These are phyloP conservation scores for Diaporthe aspalathi DNA, from an alignment of 2,329 filamentous ascomycete genomes.

Conservation along the genomic window DNA sequence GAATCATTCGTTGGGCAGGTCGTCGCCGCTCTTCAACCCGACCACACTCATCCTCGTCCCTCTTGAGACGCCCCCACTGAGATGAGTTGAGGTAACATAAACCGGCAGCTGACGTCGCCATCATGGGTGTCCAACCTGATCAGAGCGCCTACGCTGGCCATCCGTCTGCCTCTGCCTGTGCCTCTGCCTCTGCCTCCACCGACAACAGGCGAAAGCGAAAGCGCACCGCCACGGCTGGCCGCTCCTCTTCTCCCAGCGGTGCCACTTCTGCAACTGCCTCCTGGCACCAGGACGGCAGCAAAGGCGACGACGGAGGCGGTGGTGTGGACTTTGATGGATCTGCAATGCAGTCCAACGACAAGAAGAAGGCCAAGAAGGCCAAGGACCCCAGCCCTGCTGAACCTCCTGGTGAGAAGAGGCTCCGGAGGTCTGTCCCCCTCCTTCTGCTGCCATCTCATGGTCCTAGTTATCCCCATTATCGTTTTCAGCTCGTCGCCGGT, in stretches of 20 bases:
- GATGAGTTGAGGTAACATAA: not conserved
- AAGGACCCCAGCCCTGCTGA: not conserved
- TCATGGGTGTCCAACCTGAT: conserved; percentile 30
- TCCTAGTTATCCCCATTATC: not conserved
- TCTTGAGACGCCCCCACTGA: not conserved
- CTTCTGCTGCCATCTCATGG: not conserved
- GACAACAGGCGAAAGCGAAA: conserved; percentile 23
- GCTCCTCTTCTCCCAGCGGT: not conserved
- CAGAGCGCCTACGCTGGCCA: conserved; percentile 11
- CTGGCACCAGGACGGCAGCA: too few species aligned
- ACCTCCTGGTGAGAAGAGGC: conserved; percentile 24
- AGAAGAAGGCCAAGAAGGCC: conserved; percentile 25
- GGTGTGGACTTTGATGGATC: not conserved
- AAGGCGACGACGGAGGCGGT: not conserved
- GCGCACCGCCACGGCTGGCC: not conserved
- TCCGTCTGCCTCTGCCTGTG: not conserved
- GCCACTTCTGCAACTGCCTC: not conserved
- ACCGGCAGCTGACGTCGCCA: not conserved
- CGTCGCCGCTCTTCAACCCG: not conserved
- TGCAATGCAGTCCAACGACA: not conserved
- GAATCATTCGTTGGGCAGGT: not conserved
- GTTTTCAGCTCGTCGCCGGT: not conserved
- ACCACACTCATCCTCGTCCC: not conserved
- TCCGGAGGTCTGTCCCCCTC: conserved; percentile 29
- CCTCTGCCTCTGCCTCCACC: not conserved